Base-by-base conservation (phyloP, 306 rosid genomes). In the Pyrus bretschneideri region DNA sequence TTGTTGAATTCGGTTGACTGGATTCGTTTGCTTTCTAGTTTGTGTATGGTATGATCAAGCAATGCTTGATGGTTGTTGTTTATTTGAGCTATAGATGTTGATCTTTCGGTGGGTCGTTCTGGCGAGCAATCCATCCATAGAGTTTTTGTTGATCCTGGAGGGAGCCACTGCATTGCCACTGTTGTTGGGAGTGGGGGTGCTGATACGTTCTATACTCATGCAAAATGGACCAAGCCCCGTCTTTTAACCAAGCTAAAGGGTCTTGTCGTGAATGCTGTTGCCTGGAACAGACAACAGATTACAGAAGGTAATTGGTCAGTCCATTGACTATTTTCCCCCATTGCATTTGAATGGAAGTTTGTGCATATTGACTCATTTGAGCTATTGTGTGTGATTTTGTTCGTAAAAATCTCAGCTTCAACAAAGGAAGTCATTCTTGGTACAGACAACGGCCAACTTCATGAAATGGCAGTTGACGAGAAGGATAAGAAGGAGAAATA, bases 61-160 rank as follows among this genome's bases (percentile, higher is more conserved):
- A 70, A 80, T 70, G 74, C 29, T 17, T 83, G 70, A 83, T 79
- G 66, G n/a, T 17, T 81, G 70, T 71, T 72, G 25, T 65, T 70
- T 64, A 45, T 80, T 71, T 82, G 89, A 82, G 70, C 65, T 83
- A 2, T 81, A 95, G 97, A 95, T 73, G 77, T 88, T 78, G 98
- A 94, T 85, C 97, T 95, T 54, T 86, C 93, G 45, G 89, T 73
- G 21, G 97, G 97, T 62, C 93, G 96, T 71, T 88, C 97, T 12
- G 98, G 96, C 58, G 98, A 95, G 77, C 96, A 90, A 78, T 95
- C 98, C 27, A 92, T 95, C 85, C 98, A 95, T 82, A 89, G 96
- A 70, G 92, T 95, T 27, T 95, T 92, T 83, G 96, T 92, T 77
- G 98, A 92, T 89, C 93, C 97, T 63, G 97, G 98, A 61, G 98